Evolutionary conservation across 2,329 filamentous ascomycete species (phyloP), one percentile per base, ranked within the genome.

Genomic region (Exophiala sideris): DNA sequence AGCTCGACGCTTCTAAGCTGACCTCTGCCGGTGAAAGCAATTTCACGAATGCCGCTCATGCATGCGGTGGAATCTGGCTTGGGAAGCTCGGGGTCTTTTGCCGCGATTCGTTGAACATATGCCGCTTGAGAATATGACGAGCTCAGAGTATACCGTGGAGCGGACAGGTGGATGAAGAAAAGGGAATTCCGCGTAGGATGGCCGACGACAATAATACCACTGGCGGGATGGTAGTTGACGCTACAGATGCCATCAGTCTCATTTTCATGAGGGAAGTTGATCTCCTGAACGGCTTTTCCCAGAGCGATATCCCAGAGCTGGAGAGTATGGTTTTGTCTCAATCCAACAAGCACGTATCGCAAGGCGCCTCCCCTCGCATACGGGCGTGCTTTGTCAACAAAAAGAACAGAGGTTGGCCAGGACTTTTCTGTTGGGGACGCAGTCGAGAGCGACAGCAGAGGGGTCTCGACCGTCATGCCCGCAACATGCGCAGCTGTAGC

Each of bases 181-280:
- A 99, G 86, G 6, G 91, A 96, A 76, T 99, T 99, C 60, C 94
- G 85, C 1, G 92, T 97, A 9, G 95, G 94, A 67, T 99, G 94
- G 34, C 92, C 95, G 57, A 99, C 88, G 57, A 95, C 84, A 67
- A 99, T 88, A 75, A 97, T 95, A 54, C 92, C 91, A 29, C 91
- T 94, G 60, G 85, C 82, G 5, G 94, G 87, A 70, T 99, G 91
- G 70, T 97, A 99, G 68, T 88, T 86, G 68, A 99, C 88, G 69
- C 91, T 97, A 79, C 94, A 99, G 57, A 97, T 92, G n/a, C 91
- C 91, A 71, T 96, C 92, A 2, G 90, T 95, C 70, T 97, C 92
- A 68, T 94, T 95, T 74, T 89, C 89, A 68, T 99, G 92, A 1
- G 94, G 94, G 52, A 99, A 84, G 70, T 96, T 94, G 70, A 99